These are phyloP conservation scores for Scheffersomyces lignosus DNA, from an alignment of 805 yeast species.

Conservation along the genomic window DNA sequence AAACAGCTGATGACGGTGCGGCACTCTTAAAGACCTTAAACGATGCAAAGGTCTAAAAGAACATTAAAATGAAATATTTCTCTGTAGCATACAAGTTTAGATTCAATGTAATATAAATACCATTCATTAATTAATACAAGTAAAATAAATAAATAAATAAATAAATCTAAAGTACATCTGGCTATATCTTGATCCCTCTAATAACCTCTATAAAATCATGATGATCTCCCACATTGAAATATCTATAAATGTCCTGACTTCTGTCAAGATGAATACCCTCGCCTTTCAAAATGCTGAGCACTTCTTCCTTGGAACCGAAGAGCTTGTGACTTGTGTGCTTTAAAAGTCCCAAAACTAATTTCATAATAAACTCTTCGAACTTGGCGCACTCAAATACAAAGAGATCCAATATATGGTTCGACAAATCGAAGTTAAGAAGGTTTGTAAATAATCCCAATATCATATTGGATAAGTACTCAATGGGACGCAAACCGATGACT, in stretches of 20 bases:
- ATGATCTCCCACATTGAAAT: conserved; percentile 50
- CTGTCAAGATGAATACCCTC: background rate
- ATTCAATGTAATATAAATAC: too few relatives aligned
- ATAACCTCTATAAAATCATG: conserved; percentile 43
- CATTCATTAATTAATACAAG: too few relatives aligned
- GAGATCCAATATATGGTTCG: conserved; percentile 55
- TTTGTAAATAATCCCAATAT: conserved; percentile 47
- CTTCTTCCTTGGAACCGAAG: conserved; percentile 50
- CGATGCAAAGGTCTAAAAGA: conserved; percentile 18
- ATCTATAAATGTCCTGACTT: conserved; percentile 13
- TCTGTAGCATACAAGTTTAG: too few relatives aligned
- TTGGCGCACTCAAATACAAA: conserved; percentile 54
- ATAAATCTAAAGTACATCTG: too few relatives aligned
- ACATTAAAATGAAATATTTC: too few relatives aligned
- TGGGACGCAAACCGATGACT: conserved; percentile 38
- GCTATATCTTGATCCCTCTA: conserved; percentile 3
- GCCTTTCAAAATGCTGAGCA: conserved; percentile 32
- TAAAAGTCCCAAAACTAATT: conserved; percentile 54
- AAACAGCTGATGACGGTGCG: conserved; percentile 68
- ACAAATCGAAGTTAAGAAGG: conserved; percentile 45
- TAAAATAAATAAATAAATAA: conserved; percentile 2
- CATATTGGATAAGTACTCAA: conserved; percentile 41
- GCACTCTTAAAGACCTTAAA: conserved; percentile 42
- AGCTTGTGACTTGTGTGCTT: conserved; percentile 47
- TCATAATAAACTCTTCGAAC: conserved; percentile 48